Base-by-base conservation (phyloP, 2,329 filamentous ascomycete species). In the Zasmidium angulare region DNA sequence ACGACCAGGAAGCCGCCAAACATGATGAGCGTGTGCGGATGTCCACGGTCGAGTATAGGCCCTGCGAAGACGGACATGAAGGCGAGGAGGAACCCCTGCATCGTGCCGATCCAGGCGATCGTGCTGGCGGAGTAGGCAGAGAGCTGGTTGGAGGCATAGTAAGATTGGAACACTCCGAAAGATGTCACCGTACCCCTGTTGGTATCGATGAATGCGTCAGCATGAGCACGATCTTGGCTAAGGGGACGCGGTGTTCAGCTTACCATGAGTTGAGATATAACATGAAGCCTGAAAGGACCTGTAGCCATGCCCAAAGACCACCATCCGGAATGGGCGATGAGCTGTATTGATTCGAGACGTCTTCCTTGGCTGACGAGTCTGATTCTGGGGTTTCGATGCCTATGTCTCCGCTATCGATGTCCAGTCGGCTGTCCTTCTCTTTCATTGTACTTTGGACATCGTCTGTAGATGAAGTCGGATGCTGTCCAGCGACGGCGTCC, bases 41-140 rank as follows among this genome's bases (percentile, higher is more conserved):
- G 78, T 10, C 81, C 81, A 7, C 54, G 24, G 67, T 84, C 81
- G 59, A 79, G 81, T 1, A 83, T 63, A 2, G 81, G 80, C 1
- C 81, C 81, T 1, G 79, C 76, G 14, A 82, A 68, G 47, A 81
- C 75, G 12, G 80, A 79, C 20, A 80, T 68, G 40, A 80, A 72
- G 63, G 82, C 75, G 19, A 83, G 72, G 14, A 83, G 74, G 65
- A 82, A 81, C 2, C 77, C 76, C 59, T 82, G 77, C 11, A 81
- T 67, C 1, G 79, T 78, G 40, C 80, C 79, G 56, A 82, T 80
- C 76, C 79, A 82, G 36, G 79, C 78, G 60, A 83, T 79, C 19
- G 43, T 46, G 47, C 55, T 58, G 36, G 54, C 54, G 17, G 46
- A 46, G 22, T 55, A 46, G 22, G 19, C 20, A 12, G 46, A 17